Evolutionary conservation across 495 filamentous ascomycete genomes (phyloP), one percentile per base, ranked within the genome.

Genomic region (Penicillium macrosclerotiorum): DNA sequence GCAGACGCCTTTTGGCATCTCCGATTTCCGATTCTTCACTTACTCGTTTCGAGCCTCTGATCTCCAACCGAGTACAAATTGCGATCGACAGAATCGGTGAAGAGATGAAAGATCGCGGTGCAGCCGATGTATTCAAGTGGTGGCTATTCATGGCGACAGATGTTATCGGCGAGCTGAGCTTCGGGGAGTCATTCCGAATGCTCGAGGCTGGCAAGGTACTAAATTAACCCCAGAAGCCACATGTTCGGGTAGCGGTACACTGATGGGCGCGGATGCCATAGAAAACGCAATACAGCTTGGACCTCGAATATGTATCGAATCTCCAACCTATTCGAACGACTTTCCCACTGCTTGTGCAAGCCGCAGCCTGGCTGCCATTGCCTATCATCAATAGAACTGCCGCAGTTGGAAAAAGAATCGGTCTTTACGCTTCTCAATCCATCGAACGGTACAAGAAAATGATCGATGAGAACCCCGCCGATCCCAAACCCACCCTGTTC

Each of bases 161-260:
- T 42, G 64, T 81, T 4, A 76, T 81, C 30, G 71, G 70, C 1
- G 67, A 80, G 14, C 56, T 83, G 13, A 73, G 65, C 12, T 85
- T 84, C 56, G 80, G 81, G 0, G 75, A 80, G 20, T 75, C 72
- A 0, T 82, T 84, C 45, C 59, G 58, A 3, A 77, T 75, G 67
- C 62, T 82, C 2, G 77, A 83, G 38, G 52, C 45, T 4, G 78
- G 73, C 7, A 54, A 73, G 61, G 71, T 75, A 43, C n/a, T n/a
- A n/a, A n/a, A n/a, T n/a, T n/a, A n/a, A n/a, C n/a, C n/a, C n/a
- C n/a, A n/a, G n/a, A n/a, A n/a, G n/a, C n/a, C n/a, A n/a, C n/a
- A n/a, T n/a, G n/a, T n/a, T n/a, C n/a, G n/a, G n/a, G n/a, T n/a
- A n/a, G n/a, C n/a, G n/a, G n/a, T n/a, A n/a, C n/a, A 17, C 40